Conservation (phyloP, 805 yeast species). For the Metschnikowia arizonensis region DNA sequence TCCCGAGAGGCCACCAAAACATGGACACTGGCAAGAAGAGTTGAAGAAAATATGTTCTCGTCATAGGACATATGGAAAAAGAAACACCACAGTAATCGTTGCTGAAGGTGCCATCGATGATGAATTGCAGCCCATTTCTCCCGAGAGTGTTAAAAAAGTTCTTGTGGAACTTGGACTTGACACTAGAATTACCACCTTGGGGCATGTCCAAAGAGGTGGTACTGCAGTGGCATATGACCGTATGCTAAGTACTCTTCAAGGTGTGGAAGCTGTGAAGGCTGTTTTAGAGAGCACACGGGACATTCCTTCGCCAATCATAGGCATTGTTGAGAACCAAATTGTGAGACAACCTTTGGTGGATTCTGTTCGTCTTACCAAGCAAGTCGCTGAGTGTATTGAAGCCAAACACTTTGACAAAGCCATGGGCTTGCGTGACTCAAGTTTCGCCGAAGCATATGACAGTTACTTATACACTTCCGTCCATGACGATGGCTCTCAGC, state of each 20-base stretch:
- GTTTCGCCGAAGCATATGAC: slow-evolving; percentile 58
- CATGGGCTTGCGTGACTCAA: slow-evolving; percentile 80
- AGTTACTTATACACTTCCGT: slow-evolving; percentile 57
- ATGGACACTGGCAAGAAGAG: slow-evolving; percentile 73
- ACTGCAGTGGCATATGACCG: slow-evolving; percentile 95
- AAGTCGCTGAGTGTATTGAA: slow-evolving; percentile 86
- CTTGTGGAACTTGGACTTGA: slow-evolving; percentile 84
- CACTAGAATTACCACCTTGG: slow-evolving; percentile 90
- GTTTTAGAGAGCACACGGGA: slow-evolving; percentile 83
- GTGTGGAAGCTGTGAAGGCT: slow-evolving; percentile 95
- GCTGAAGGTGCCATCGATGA: slow-evolving; percentile 96
- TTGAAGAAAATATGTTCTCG: slow-evolving; percentile 69
- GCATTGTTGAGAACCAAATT: slow-evolving; percentile 81
- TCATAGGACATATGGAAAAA: slow-evolving; percentile 82
- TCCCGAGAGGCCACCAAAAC: slow-evolving; percentile 87
- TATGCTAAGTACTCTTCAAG: slow-evolving; percentile 88
- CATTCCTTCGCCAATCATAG: slow-evolving; percentile 93
- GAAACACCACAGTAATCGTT: slow-evolving; percentile 93
- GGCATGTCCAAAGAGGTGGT: slow-evolving; percentile 99
- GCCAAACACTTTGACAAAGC: slow-evolving; percentile 80
- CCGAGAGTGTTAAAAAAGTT: slow-evolving; percentile 77
- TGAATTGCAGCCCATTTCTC: slow-evolving; percentile 73
- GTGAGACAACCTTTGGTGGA: slow-evolving; percentile 82
- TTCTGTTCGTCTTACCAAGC: slow-evolving; percentile 80
- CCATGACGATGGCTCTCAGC: slow-evolving; percentile 48